Percentiles rank a stretch among this genome's conserved stretches.
Conservation (phyloP, 495 filamentous ascomycete genomes). For the Podospora fimiseda region DNA sequence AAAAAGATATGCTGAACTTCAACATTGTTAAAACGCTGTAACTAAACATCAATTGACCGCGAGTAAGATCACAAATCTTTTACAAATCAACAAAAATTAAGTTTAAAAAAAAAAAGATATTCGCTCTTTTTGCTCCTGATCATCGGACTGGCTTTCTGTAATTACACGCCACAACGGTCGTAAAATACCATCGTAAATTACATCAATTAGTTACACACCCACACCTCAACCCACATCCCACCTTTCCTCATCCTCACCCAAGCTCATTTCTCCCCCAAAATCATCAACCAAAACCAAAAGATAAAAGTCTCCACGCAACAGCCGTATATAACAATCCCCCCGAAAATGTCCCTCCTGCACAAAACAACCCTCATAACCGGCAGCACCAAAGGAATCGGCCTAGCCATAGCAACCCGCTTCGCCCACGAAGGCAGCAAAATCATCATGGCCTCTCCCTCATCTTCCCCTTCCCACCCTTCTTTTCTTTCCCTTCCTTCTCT, state of each 20-base stretch:
- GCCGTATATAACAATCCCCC: not conserved
- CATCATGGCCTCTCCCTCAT: slow-evolving; percentile 49
- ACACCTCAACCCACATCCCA: not conserved
- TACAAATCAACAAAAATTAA: too few relatives aligned
- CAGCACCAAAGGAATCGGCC: slow-evolving; percentile 36
- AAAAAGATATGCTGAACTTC: too few relatives aligned
- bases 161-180: too few relatives aligned
- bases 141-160: too few relatives aligned
- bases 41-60: too few relatives aligned
- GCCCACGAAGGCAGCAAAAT: slow-evolving; percentile 53
- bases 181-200: not conserved
- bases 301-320: not conserved
- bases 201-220: not conserved
- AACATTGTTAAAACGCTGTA: too few relatives aligned
- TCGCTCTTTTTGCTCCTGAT: not conserved
- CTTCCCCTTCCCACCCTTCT: not conserved
- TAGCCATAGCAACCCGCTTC: slow-evolving; percentile 58
- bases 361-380: slow-evolving; percentile 36
- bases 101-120: not conserved
- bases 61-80: too few relatives aligned
- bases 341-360: slow-evolving; percentile 15
- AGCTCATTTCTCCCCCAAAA: not conserved
- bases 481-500: too few relatives aligned
- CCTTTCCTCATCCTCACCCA: not conserved
- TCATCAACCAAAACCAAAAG: not conserved